A percentile compares a stretch with the other conserved stretches of the same genome.
phyloP scores from a whole-genome alignment of 345 rosid species.

The Anastatica hierochuntica region DNA sequence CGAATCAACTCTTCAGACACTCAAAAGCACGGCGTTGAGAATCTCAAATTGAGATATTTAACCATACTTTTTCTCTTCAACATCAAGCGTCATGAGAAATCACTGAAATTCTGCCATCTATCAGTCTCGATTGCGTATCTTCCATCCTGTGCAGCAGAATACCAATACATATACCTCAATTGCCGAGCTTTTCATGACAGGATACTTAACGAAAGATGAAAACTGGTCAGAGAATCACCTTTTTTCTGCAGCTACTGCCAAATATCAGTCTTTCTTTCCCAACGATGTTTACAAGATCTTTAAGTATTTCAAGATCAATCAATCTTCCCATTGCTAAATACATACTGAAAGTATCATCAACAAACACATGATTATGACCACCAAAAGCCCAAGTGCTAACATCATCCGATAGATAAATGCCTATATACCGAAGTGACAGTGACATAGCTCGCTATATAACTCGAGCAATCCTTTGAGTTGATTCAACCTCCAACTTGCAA shows the following conservation, averaged over 20 bases:
- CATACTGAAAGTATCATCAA: constrained; percentile 43
- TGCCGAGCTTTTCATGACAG: neutral
- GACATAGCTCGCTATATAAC: constrained; percentile 89
- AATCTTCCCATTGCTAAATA: constrained; percentile 80
- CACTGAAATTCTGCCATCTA: constrained; percentile 94
- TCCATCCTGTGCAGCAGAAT: constrained; percentile 44
- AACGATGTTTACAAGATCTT: constrained; percentile 55
- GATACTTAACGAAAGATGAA: neutral
- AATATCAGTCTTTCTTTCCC: constrained; percentile 77
- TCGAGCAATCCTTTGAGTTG: constrained; percentile 49
- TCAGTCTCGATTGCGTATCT: constrained; percentile 87
- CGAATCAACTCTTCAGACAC: too few species aligned
- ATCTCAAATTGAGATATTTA: neutral
- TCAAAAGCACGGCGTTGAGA: too few species aligned
- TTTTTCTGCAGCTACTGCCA: constrained; percentile 94
- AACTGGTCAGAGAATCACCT: constrained; percentile 35
- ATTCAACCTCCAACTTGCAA: constrained; percentile 98
- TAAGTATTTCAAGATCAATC: constrained; percentile 74
- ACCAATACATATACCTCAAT: too few species aligned
- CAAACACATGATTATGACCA: neutral
- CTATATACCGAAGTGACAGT: constrained; percentile 78
- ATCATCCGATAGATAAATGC: neutral
- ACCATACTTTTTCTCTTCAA: constrained; percentile 86
- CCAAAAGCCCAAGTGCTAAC: neutral
- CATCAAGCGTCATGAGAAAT: constrained; percentile 89